Percentiles rank a stretch among this genome's conserved stretches.
Evolutionary conservation across 2,329 filamentous ascomycete species (phyloP).

Genomic region (Fusarium clavum): DNA sequence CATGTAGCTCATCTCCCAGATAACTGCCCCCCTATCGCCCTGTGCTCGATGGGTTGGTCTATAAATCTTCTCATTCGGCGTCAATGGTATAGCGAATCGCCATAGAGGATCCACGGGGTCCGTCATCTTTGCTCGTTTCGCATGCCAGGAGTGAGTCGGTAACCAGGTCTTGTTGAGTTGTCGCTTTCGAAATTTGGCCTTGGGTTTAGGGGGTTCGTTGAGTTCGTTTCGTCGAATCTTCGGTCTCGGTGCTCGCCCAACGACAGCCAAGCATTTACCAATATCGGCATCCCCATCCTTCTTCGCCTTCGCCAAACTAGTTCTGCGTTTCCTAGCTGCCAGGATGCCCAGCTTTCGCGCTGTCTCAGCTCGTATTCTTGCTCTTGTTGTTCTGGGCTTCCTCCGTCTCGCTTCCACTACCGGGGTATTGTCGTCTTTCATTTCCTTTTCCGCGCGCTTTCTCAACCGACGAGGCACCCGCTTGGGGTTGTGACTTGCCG

Average conservation of each 20-base stretch:
- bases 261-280: conserved; percentile 26
- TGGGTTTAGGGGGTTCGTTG: conserved; percentile 67
- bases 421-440: conserved; percentile 91
- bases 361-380: conserved; percentile 77
- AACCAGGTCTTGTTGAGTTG: conserved; percentile 93
- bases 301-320: conserved; percentile 51
- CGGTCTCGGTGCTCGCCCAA: conserved; percentile 59
- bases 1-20: conserved; percentile 96
- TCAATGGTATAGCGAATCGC: conserved; percentile 87
- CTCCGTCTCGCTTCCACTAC: conserved; percentile 74
- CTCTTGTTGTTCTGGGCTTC: conserved; percentile 68
- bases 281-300: conserved; percentile 28
- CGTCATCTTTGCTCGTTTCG: conserved; percentile 92
- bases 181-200: conserved; percentile 82
- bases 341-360: conserved; percentile 77
- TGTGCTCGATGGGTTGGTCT: conserved; percentile 85
- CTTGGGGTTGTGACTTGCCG: conserved; percentile 95
- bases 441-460: conserved; percentile 75
- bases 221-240: conserved; percentile 78
- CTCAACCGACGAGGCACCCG: conserved; percentile 84
- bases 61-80: conserved; percentile 90
- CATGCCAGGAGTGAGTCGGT: conserved; percentile 93
- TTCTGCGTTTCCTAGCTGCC: conserved; percentile 65
- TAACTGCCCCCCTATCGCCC: conserved; percentile 79
- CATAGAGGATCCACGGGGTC: conserved; percentile 82